Evolutionary conservation across 2,329 filamentous ascomycete genomes (phyloP).

Genomic region (Curvularia sp.): DNA sequence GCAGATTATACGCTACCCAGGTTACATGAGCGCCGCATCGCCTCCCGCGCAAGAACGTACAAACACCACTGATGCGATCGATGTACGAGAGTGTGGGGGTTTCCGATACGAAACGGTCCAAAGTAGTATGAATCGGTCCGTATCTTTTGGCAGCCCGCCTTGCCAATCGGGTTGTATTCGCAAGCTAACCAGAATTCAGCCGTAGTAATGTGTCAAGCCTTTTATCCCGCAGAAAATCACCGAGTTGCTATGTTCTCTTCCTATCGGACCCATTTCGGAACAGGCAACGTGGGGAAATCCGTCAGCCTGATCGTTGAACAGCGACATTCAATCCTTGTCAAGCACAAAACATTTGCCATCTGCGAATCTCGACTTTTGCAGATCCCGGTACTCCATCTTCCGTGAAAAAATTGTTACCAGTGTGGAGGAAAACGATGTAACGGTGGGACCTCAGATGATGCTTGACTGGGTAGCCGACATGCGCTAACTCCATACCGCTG

Average conservation of each 20-base stretch:
- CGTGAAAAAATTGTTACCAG: not conserved
- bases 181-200: not conserved
- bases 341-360: not conserved
- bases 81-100: not conserved
- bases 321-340: not conserved
- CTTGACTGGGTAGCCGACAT: not conserved
- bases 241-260: not conserved
- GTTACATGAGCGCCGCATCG: not conserved
- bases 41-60: not conserved
- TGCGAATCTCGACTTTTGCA: not conserved
- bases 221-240: conserved; percentile 1
- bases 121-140: not conserved
- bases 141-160: not conserved
- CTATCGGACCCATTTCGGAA: not conserved
- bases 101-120: not conserved
- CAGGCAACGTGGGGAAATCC: not conserved
- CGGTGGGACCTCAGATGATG: not conserved
- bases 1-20: not conserved
- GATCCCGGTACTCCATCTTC: not conserved
- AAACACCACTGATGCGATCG: not conserved
- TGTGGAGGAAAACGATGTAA: not conserved
- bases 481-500: not conserved
- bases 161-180: not conserved
- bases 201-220: not conserved
- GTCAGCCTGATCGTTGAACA: not conserved